Conservation (phyloP, 2,329 filamentous ascomycete species). For the Aspergillus tanneri region DNA sequence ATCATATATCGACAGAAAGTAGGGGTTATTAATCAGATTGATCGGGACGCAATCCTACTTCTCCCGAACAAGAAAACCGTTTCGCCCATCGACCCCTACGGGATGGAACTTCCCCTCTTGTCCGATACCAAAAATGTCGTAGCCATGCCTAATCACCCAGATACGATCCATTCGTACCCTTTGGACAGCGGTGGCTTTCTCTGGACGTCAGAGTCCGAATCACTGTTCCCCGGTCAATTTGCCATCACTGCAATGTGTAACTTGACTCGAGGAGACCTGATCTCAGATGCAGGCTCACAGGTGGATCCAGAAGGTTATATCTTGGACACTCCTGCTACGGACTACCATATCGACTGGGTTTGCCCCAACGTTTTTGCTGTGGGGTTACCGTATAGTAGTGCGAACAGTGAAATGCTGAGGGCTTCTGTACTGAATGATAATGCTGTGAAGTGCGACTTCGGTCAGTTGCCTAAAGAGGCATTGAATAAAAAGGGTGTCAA, state of each 20-base stretch:
- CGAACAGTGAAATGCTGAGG: slow-evolving; percentile 17
- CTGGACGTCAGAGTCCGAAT: slow-evolving; percentile 11
- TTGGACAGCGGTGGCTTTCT: slow-evolving; percentile 9
- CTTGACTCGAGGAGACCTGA: slow-evolving; percentile 54
- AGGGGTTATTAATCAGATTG: slow-evolving; percentile 52
- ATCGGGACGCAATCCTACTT: slow-evolving; percentile 52
- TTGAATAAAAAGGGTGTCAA: slow-evolving; percentile 2
- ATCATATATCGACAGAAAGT: slow-evolving; percentile 58
- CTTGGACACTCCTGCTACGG: slow-evolving; percentile 49
- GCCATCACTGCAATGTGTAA: slow-evolving; percentile 54
- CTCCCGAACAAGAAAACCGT: slow-evolving; percentile 56
- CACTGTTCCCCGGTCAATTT: slow-evolving; percentile 40
- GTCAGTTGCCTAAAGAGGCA: slow-evolving; percentile 15
- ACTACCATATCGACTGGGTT: slow-evolving; percentile 55
- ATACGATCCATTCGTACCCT: slow-evolving; percentile 3
- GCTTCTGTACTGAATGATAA: slow-evolving; percentile 20
- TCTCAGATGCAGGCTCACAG: slow-evolving; percentile 51
- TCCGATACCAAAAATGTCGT: slow-evolving; percentile 24
- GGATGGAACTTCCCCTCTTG: slow-evolving; percentile 41
- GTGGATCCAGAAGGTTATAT: slow-evolving; percentile 55
- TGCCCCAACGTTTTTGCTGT: slow-evolving; percentile 39
- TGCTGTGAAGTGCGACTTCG: slow-evolving; percentile 26
- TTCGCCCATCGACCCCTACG: slow-evolving; percentile 48
- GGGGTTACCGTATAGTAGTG: slow-evolving; percentile 19
- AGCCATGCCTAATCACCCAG: slow-evolving; percentile 13